Percentiles rank a stretch among this genome's conserved stretches.
These are phyloP conservation scores for Solanum paucissectum DNA, from an alignment of 257 asterid species.

Conservation along the genomic window DNA sequence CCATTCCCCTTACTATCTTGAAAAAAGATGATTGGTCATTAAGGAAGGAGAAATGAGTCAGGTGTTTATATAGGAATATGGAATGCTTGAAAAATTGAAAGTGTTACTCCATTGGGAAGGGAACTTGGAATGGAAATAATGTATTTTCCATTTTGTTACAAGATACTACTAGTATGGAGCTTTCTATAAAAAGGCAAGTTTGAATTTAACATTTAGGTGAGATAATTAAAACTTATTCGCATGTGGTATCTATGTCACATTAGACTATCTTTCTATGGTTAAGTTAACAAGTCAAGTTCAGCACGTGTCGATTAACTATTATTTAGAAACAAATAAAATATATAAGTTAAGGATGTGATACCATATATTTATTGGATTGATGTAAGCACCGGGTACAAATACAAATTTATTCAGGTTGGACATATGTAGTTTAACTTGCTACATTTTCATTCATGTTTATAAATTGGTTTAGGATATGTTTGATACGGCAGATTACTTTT, in stretches of 20 bases:
- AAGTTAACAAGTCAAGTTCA: not conserved
- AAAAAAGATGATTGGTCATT: not conserved
- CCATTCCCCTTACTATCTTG: not conserved
- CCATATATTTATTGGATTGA: not conserved
- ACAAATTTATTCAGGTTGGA: not conserved
- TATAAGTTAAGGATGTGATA: not conserved
- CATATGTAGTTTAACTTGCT: not conserved
- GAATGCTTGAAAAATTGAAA: too few relatives aligned
- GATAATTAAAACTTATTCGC: not conserved
- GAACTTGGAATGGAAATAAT: not conserved
- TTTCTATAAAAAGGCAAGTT: not conserved
- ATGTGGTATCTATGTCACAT: not conserved
- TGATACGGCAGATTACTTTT: too few relatives aligned
- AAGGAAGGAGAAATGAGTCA: not conserved
- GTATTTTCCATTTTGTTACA: slow-evolving; percentile 15
- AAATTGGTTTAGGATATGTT: not conserved
- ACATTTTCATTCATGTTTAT: not conserved
- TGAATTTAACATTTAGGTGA: not conserved
- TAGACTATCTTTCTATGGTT: not conserved
- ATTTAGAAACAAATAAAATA: not conserved
- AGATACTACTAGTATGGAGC: not conserved
- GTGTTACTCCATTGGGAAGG: slow-evolving; percentile 14
- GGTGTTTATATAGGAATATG: too few relatives aligned
- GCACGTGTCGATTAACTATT: not conserved
- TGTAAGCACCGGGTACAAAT: not conserved